phyloP scores from a whole-genome alignment of 768 basidiomycete genomes.

The Boletus rex-veris region DNA sequence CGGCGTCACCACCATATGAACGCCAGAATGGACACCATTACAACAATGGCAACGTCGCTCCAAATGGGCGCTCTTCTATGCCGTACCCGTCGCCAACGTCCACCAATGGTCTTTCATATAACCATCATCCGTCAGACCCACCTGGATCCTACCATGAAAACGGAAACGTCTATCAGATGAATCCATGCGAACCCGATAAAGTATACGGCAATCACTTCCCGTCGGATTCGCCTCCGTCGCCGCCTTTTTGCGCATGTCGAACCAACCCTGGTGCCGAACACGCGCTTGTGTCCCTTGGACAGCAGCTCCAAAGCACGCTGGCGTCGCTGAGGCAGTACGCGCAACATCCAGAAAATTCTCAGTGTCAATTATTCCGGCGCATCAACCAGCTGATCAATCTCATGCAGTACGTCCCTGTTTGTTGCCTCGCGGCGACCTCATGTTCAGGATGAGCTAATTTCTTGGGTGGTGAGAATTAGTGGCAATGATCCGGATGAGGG shows the following conservation, averaged over 20 bases:
- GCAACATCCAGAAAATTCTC: slow-evolving; percentile 51
- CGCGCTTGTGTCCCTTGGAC: slow-evolving; percentile 57
- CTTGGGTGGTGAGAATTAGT: slow-evolving; percentile 36
- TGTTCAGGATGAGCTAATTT: slow-evolving; percentile 33
- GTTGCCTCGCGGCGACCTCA: slow-evolving; percentile 33
- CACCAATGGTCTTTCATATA: slow-evolving; percentile 33
- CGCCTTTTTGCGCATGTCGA: slow-evolving; percentile 57
- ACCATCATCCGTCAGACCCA: slow-evolving; percentile 32
- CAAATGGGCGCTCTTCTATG: slow-evolving; percentile 29
- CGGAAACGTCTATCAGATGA: slow-evolving; percentile 36
- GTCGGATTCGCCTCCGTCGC: slow-evolving; percentile 32
- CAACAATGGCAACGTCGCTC: slow-evolving; percentile 28
- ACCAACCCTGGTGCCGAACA: slow-evolving; percentile 57
- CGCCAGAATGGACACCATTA: slow-evolving; percentile 33
- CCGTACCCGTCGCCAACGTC: slow-evolving; percentile 35
- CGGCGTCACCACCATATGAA: slow-evolving; percentile 35
- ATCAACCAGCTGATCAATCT: slow-evolving; percentile 59
- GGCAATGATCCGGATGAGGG: slow-evolving; percentile 50
- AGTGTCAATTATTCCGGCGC: slow-evolving; percentile 54
- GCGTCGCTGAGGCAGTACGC: slow-evolving; percentile 57
- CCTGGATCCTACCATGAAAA: slow-evolving; percentile 31
- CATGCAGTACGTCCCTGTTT: slow-evolving; percentile 55
- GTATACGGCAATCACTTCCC: slow-evolving; percentile 32
- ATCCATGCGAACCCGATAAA: slow-evolving; percentile 34
- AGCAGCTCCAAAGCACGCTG: slow-evolving; percentile 59